Conservation (phyloP, 441 rosid genomes). For the Flueggea neowawraea region DNA sequence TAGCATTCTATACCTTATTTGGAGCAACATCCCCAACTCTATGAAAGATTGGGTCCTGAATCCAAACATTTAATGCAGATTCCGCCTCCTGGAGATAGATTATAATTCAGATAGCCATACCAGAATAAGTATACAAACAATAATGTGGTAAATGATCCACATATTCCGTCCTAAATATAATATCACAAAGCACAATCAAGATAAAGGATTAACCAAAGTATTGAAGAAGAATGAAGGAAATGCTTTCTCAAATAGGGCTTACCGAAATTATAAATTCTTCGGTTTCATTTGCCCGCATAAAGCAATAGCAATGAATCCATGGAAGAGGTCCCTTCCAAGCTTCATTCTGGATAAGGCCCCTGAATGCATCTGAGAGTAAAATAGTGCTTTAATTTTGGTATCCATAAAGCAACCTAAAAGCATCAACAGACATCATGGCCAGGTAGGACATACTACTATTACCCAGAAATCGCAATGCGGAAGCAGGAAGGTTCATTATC, state of each 20-base stretch:
- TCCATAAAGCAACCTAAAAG: too few relatives aligned
- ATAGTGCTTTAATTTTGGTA: too few relatives aligned
- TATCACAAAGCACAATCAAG: background rate
- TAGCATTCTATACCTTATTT: conserved; percentile 55
- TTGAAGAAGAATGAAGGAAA: background rate
- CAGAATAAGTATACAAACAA: too few relatives aligned
- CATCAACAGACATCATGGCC: too few relatives aligned
- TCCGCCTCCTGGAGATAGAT: conserved; percentile 58
- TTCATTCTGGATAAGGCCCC: conserved; percentile 46
- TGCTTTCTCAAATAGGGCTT: conserved; percentile 20
- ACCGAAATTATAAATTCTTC: conserved; percentile 54
- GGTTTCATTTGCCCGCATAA: conserved; percentile 74
- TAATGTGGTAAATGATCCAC: too few relatives aligned
- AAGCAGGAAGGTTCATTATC: conserved; percentile 97
- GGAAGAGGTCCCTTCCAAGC: conserved; percentile 80
- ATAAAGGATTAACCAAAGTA: background rate
- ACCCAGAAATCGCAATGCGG: conserved; percentile 88
- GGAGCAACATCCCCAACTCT: conserved; percentile 98
- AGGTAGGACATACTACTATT: conserved; percentile 5
- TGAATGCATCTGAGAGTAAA: conserved; percentile 57
- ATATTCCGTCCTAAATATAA: too few relatives aligned
- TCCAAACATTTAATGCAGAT: conserved; percentile 48
- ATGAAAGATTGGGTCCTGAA: conserved; percentile 60
- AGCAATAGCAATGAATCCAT: conserved; percentile 84
- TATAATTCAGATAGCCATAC: background rate